Percentiles rank a stretch among this genome's conserved stretches.
phyloP scores from a whole-genome alignment of 2,329 filamentous ascomycete genomes.

The Diaporthe caulivora region DNA sequence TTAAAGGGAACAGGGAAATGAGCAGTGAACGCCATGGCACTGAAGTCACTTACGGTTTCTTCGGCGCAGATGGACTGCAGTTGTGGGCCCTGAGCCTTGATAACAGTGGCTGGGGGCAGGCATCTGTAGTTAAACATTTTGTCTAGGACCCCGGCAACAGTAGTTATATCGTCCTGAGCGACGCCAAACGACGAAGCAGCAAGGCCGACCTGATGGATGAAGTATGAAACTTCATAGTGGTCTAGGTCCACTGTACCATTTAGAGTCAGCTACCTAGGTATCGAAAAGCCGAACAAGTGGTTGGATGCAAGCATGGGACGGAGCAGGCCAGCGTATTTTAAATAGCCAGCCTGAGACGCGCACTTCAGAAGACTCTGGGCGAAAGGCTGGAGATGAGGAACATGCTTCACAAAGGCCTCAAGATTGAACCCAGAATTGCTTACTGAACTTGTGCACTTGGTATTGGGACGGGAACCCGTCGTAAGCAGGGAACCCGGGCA shows the following conservation, averaged over 20 bases:
- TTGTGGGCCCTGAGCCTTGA: constrained; percentile 58
- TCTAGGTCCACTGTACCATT: constrained; percentile 54
- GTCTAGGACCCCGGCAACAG: constrained; percentile 62
- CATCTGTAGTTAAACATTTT: constrained; percentile 66
- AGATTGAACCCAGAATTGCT: too few relatives aligned
- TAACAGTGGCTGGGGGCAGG: constrained; percentile 57
- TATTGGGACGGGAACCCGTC: constrained; percentile 60
- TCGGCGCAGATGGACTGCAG: constrained; percentile 69
- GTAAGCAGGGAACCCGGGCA: constrained; percentile 63
- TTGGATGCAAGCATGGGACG: too few relatives aligned
- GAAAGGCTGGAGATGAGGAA: too few relatives aligned
- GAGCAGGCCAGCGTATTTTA: too few relatives aligned
- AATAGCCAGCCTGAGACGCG: too few relatives aligned
- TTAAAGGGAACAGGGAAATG: not conserved
- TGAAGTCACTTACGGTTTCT: constrained; percentile 41
- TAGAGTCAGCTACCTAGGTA: too few relatives aligned
- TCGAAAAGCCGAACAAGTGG: too few relatives aligned
- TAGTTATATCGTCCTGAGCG: constrained; percentile 61
- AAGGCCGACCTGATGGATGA: constrained; percentile 69
- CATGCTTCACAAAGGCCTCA: too few relatives aligned
- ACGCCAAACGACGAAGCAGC: constrained; percentile 71
- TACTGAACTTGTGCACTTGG: constrained; percentile 67
- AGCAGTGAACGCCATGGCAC: fast-evolving
- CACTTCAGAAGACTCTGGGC: too few relatives aligned
- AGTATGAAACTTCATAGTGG: constrained; percentile 65